These are phyloP conservation scores for Sophora flavescens DNA, from an alignment of 306 rosid genomes.

Conservation along the genomic window DNA sequence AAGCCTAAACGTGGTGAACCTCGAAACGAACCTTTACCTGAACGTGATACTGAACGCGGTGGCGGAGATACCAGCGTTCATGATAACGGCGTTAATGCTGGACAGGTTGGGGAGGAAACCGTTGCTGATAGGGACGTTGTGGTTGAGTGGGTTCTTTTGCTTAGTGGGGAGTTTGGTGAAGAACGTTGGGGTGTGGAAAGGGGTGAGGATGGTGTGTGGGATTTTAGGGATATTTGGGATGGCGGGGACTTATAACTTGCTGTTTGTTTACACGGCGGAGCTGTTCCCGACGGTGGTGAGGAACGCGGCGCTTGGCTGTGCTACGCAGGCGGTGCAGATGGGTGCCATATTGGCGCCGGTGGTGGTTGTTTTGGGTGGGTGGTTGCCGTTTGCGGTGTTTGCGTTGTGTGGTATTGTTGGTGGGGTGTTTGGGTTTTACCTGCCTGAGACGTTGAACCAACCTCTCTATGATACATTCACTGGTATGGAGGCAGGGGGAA, in stretches of 20 bases:
- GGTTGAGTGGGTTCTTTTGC: constrained; percentile 85
- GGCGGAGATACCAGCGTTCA: constrained; percentile 80
- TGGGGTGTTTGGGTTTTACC: constrained; percentile 67
- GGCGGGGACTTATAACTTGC: constrained; percentile 84
- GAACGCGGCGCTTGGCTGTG: constrained; percentile 73
- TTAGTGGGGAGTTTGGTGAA: constrained; percentile 56
- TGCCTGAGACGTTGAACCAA: constrained; percentile 79
- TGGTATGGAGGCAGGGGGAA: constrained; percentile 60
- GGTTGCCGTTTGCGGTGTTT: constrained; percentile 69
- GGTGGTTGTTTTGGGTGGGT: constrained; percentile 78
- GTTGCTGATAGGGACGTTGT: constrained; percentile 63
- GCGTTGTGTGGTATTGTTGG: constrained; percentile 62
- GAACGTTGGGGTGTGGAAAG: constrained; percentile 56
- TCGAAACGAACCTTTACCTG: constrained; percentile 68
- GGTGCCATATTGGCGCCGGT: constrained; percentile 81
- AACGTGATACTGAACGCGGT: constrained; percentile 70
- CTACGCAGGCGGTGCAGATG: constrained; percentile 81
- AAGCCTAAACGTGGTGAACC: constrained; percentile 76
- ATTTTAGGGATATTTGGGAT: constrained; percentile 84
- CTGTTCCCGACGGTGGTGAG: constrained; percentile 85
- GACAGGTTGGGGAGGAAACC: constrained; percentile 70
- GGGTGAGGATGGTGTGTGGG: constrained; percentile 67
- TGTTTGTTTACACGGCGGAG: constrained; percentile 77
- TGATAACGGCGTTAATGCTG: constrained; percentile 65
- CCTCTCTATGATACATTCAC: constrained; percentile 78